Evolutionary conservation across 192 early-diverging fungal species (phyloP).

Genomic region (Coemansia sp.): DNA sequence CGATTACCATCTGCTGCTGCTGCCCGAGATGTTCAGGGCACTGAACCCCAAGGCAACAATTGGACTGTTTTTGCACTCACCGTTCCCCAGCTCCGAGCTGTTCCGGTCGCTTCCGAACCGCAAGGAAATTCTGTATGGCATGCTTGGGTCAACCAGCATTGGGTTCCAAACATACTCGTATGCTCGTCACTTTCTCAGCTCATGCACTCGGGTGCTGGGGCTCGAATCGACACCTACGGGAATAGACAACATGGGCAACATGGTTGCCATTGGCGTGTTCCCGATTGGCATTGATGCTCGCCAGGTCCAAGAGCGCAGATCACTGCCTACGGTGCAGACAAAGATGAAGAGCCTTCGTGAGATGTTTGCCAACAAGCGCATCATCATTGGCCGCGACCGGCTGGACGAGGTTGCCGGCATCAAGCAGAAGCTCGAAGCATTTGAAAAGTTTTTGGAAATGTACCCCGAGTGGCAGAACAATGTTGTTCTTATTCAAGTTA

Average conservation of each 20-base stretch:
- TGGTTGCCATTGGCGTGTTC: constrained; percentile 84
- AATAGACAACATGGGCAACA: constrained; percentile 76
- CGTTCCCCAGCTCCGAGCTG: constrained; percentile 93
- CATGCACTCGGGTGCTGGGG: constrained; percentile 91
- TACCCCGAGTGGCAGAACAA: constrained; percentile 93
- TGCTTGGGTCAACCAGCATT: constrained; percentile 90
- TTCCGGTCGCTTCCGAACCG: constrained; percentile 86
- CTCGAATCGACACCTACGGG: constrained; percentile 88
- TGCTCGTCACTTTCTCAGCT: constrained; percentile 88
- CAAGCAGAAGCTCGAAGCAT: constrained; percentile 90
- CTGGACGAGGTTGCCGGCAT: constrained; percentile 94
- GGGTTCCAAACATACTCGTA: constrained; percentile 98
- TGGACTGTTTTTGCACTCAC: constrained; percentile 94
- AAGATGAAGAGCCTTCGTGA: constrained; percentile 81
- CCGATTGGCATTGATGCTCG: constrained; percentile 97
- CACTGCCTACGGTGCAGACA: constrained; percentile 62
- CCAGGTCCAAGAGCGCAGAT: constrained; percentile 64
- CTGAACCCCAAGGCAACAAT: constrained; percentile 76
- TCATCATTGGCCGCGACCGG: constrained; percentile 96
- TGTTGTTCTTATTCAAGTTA: constrained; percentile 94
- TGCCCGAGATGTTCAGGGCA: constrained; percentile 83
- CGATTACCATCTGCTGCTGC: constrained; percentile 93
- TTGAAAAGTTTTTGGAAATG: constrained; percentile 84
- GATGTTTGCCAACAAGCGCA: constrained; percentile 83
- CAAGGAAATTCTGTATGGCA: constrained; percentile 78